Base-by-base conservation (phyloP, 495 filamentous ascomycete genomes). In the Hapsidospora chrysogenum region DNA sequence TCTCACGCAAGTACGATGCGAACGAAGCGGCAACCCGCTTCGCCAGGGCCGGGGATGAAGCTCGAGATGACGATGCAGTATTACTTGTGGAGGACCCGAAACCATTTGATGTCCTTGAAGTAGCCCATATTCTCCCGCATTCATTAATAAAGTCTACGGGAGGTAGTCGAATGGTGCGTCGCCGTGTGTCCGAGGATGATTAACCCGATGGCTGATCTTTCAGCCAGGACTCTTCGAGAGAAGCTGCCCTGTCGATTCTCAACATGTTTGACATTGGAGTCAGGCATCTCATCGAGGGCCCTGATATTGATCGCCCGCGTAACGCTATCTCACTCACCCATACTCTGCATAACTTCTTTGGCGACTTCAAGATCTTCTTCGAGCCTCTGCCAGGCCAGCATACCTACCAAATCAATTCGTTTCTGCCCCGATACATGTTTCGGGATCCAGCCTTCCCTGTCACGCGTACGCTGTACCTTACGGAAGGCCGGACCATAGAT, bases 61-160 rank as follows among this genome's bases (percentile, higher is more conserved):
- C 41, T 31, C 13, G 15, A 35, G 42, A 46, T 34, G 48, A 48
- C 25, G 45, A 51, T 31, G 43, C 33, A 27, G 41, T 32, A 39
- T 31, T 46, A 22, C 39, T 44, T 15, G 33, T 20, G 8, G 32
- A 42, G 32, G 38, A 41, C 13, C 9, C 7, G 1, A 14, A 31
- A 9, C 34, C 37, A 31, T 44, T 42, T 32, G 40, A 40, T 16
- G 5, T 13, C 17, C 36, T 48, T n/a, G 45, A 48, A 23, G 48
- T 48, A 21, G 45, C 48, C 10, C 42, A 48, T 41, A 48, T 51
- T 16, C 36, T 51, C 39, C 48, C 48, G 27, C 43, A 48, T 33
- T 48, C 48, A n/a, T 27, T 51, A 21, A 44, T 35, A 34, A 36
- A 41, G 29, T 16, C 13, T 31, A n/a, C n/a, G n/a, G n/a, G n/a